Evolutionary conservation across 225 moss, liverwort and hornwort species (phyloP), one percentile per base, ranked within the genome.

Genomic region (Rhytidiadelphus loreus): DNA sequence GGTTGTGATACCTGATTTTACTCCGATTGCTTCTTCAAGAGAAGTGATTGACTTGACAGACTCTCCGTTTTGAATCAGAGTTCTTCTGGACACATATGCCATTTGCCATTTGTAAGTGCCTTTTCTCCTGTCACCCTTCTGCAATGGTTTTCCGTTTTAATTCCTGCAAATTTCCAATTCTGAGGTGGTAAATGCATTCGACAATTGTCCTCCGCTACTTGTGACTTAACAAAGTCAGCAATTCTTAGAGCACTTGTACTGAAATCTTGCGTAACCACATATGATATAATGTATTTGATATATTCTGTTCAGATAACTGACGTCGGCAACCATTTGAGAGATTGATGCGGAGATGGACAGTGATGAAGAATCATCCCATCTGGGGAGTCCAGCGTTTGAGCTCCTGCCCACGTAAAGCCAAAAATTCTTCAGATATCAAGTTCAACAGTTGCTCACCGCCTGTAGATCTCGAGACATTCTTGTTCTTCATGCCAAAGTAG

Each of bases 31-130:
- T 77, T 35, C 88, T 66, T 87, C 94, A 75, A 94, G 91, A 91
- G 94, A 94, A 90, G 91, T 94, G 50, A 94, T 94, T 21, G 93
- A 94, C 84, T 90, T 94, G 91, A 94, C 93, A 84, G 92, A 94
- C 59, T 94, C 94, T 83, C 94, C 94, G 68, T 89, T 48, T n/a
- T 93, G 88, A 88, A 83, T 82, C 73, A 55, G 64, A 64, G 37
- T 84, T 71, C 43, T 62, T 69, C 57, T 81, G 22, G 62, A 77
- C 86, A 65, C 23, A 7, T 23, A 22, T 24, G 29, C 81, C 61
- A n/a, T 43, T 29, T 86, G 7, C 83, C 55, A 59, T 80, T 30
- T 85, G 84, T 73, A 87, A 80, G 86, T 90, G 55, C 43, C 78
- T 52, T 68, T 35, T 86, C 59, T 59, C 22, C 37, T 62, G 75